Evolutionary conservation across 2,329 filamentous ascomycete genomes (phyloP), one percentile per base, ranked within the genome.

Genomic region (Phoma sp.): DNA sequence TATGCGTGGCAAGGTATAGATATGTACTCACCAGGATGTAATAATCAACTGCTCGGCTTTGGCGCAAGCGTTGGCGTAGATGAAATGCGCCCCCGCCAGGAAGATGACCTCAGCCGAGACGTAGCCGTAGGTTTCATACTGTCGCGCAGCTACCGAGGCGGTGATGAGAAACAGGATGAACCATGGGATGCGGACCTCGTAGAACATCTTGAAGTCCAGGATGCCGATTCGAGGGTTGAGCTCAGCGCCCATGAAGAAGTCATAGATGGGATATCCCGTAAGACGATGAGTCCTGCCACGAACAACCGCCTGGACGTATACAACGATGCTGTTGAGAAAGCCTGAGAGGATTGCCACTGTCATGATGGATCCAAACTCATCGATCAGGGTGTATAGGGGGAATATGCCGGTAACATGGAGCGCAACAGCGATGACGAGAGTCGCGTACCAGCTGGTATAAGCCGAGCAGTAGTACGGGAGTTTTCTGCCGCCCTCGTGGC

Each of bases 401-500:
- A 96, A 97, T 54, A 92, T 62, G 23, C 92, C 91, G 14, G 87
- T 89, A 69, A 89, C 85, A 77, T 99, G 93, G 49, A 97, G 83
- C 7, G 72, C 77, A 14, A 83, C 80, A 25, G 88, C 86, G 32
- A 91, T 75, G 5, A 81, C 79, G 62, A 96, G 90, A 61, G 91
- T 97, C 38, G 87, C 84, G 78, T 96, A 98, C 75, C 96, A 91
- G 60, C 90, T 93, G 76, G 81, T 84, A 63, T 93, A 87, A 60
- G 87, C 93, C 37, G 92, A 96, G 83, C 93, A 98, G 80, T 93
- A 96, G 82, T 98, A 99, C 55, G 84, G 83, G 56, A 99, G 84
- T 79, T 96, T 90, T 82, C 92, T 90, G 67, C 91, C 91, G 55
- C 87, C 87, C 68, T 88, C 83, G 71, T 96, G 90, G 15, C 88